A percentile compares a stretch with the other conserved stretches of the same genome.
Evolutionary conservation across 2,329 filamentous ascomycete species (phyloP).

Genomic region (Colletotrichum tabaci): DNA sequence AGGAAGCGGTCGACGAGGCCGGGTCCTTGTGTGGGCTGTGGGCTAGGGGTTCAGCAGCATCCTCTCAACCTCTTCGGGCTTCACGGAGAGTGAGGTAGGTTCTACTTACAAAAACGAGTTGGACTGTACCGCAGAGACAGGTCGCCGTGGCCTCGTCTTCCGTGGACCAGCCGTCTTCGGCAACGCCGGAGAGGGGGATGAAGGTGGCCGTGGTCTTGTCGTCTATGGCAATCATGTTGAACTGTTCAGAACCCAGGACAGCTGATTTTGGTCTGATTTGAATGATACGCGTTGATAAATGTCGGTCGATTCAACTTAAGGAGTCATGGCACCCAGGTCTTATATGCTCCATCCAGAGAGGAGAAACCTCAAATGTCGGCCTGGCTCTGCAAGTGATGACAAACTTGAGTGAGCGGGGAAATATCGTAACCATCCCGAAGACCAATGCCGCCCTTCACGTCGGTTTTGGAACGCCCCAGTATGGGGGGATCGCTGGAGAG

Average conservation of each 20-base stretch:
- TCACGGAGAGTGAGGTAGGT: neutral
- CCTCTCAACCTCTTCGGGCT: neutral
- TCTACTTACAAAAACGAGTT: slow-evolving; percentile 65
- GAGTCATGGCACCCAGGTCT: no score
- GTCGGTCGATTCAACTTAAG: no score
- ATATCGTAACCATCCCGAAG: neutral
- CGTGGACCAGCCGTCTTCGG: slow-evolving; percentile 60
- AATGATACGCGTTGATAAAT: no score
- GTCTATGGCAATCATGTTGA: slow-evolving; percentile 17
- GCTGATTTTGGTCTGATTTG: neutral
- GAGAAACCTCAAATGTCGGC: neutral
- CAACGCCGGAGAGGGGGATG: slow-evolving; percentile 43
- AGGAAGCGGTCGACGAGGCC: slow-evolving; percentile 66
- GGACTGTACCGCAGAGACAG: slow-evolving; percentile 72
- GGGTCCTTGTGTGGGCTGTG: slow-evolving; percentile 60
- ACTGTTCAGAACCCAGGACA: neutral
- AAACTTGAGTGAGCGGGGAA: neutral
- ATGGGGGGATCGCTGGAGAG: neutral
- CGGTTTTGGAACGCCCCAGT: neutral
- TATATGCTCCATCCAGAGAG: no score
- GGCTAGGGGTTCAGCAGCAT: neutral
- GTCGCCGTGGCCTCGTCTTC: slow-evolving; percentile 68
- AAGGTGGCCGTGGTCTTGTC: slow-evolving; percentile 52
- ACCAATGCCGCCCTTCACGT: neutral
- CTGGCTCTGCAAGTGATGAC: neutral